phyloP scores from a whole-genome alignment of 306 rosid genomes.

The Cicer chorassanicum region DNA sequence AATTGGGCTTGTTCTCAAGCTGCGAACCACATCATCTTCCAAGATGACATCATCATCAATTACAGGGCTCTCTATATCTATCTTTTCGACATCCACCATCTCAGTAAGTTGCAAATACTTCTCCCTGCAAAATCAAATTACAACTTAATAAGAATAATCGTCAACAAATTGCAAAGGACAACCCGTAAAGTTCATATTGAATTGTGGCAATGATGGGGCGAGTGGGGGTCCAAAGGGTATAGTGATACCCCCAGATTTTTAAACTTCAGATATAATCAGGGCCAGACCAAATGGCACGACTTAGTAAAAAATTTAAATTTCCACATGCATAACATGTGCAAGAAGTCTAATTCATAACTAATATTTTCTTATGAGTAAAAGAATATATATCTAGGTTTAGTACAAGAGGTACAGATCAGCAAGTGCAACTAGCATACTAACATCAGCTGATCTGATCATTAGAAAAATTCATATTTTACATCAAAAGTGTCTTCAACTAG shows the following conservation, averaged over 20 bases:
- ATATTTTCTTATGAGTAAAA: neutral
- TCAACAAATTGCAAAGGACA: constrained; percentile 37
- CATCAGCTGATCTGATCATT: neutral
- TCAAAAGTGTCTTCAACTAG: neutral
- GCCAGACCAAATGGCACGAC: neutral
- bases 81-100: constrained; percentile 89
- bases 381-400: neutral
- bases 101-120: constrained; percentile 97
- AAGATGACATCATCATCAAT: constrained; percentile 88
- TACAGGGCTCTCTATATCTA: constrained; percentile 72
- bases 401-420: neutral
- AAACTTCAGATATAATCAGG: neutral
- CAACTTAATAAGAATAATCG: constrained; percentile 44
- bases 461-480: neutral
- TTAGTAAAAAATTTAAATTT: too few species aligned
- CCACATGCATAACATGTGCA: neutral
- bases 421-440: neutral
- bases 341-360: neutral
- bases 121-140: constrained; percentile 69
- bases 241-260: neutral
- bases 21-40: constrained; percentile 91
- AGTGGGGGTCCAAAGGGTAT: neutral
- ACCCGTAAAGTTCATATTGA: constrained; percentile 34
- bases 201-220: neutral
- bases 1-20: constrained; percentile 92